Percentiles rank a stretch among this genome's conserved stretches.
phyloP scores from a whole-genome alignment of 2,329 filamentous ascomycete species.

The Cytospora piceicola region DNA sequence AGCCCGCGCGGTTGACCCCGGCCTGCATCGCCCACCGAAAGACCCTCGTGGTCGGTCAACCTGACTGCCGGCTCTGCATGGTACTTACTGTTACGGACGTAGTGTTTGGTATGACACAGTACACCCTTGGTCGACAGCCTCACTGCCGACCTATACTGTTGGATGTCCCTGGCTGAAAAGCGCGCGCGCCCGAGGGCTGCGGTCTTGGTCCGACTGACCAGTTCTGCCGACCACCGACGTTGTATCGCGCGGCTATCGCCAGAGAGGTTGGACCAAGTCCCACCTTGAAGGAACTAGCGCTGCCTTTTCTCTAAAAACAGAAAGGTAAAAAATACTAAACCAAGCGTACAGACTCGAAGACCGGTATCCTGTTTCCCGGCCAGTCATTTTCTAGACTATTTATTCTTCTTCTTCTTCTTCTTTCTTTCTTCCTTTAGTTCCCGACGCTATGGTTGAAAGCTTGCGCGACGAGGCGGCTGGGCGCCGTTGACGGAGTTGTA shows the following conservation, averaged over 20 bases:
- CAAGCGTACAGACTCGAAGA: too few relatives aligned
- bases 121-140: too few relatives aligned
- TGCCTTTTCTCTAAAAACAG: background rate
- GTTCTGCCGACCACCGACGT: background rate
- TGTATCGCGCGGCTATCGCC: background rate
- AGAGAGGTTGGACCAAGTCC: background rate
- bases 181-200: too few relatives aligned
- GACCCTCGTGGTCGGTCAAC: background rate
- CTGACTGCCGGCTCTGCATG: background rate
- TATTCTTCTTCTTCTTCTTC: background rate
- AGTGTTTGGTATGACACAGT: too few relatives aligned
- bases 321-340: background rate
- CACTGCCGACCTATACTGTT: background rate
- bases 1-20: background rate
- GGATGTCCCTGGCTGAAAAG: background rate
- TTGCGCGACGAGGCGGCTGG: background rate
- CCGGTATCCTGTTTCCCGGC: background rate
- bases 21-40: background rate
- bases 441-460: background rate
- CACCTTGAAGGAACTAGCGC: background rate
- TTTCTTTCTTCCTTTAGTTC: background rate
- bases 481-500: too few relatives aligned
- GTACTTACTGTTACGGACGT: too few relatives aligned
- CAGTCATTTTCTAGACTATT: background rate
- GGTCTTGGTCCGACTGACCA: too few relatives aligned